These are phyloP conservation scores for Gynostemma pentaphyllum DNA, from an alignment of 306 rosid species.

Conservation along the genomic window DNA sequence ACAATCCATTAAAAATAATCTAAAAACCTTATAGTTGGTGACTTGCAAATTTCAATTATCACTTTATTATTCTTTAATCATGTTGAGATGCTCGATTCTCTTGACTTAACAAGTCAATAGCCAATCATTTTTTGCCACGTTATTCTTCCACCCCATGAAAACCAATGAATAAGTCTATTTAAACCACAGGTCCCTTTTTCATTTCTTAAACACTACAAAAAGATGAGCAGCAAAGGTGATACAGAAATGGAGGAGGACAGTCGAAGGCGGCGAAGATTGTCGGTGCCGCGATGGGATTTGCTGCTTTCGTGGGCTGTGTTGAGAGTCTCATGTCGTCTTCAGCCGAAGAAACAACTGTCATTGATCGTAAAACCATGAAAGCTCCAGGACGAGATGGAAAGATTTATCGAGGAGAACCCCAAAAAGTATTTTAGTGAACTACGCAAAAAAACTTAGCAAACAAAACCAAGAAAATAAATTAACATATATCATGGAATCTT, in stretches of 20 bases:
- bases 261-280: neutral
- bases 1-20: too few relatives aligned
- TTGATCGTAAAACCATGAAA: constrained; percentile 2
- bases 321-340: neutral
- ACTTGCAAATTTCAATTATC: too few relatives aligned
- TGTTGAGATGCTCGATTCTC: too few relatives aligned
- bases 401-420: neutral
- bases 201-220: neutral
- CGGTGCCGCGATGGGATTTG: neutral
- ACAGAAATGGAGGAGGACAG: neutral
- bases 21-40: too few relatives aligned
- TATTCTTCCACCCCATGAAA: neutral
- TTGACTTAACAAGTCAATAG: neutral
- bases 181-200: neutral
- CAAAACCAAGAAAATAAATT: too few relatives aligned
- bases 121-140: neutral
- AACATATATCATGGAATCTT: too few relatives aligned
- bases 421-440: neutral
- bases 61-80: too few relatives aligned
- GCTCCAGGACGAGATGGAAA: neutral
- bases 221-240: neutral
- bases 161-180: too few relatives aligned
- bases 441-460: neutral
- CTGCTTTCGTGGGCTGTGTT: neutral
- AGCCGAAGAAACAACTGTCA: neutral